Conservation (phyloP, 2,329 filamentous ascomycete species). For the Gaeumannomyces tritici region DNA sequence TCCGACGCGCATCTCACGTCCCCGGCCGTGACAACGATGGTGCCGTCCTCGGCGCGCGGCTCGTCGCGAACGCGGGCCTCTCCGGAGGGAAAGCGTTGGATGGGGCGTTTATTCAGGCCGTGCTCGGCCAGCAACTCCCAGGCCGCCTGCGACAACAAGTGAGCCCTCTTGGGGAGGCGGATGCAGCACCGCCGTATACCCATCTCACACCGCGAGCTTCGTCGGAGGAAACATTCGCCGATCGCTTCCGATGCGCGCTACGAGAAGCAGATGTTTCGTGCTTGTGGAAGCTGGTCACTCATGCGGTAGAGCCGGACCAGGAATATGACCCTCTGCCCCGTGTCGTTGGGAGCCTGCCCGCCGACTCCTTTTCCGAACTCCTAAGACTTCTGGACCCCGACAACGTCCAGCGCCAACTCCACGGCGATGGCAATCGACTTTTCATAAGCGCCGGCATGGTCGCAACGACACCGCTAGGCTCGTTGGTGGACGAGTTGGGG, state of each 20-base stretch:
- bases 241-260: not conserved
- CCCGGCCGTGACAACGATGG: not conserved
- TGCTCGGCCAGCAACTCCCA: not conserved
- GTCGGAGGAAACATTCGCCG: not conserved
- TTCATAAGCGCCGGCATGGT: constrained; percentile 28
- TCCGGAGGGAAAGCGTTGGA: not conserved
- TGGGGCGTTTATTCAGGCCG: not conserved
- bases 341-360: constrained; percentile 32
- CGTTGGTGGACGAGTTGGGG: constrained; percentile 31
- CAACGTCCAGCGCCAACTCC: constrained; percentile 32
- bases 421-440: constrained; percentile 15
- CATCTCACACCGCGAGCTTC: too few species aligned
- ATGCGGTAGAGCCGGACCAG: not conserved
- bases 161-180: not conserved
- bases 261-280: not conserved
- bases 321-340: constrained; percentile 3
- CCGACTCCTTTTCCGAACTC: constrained; percentile 52
- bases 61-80: not conserved
- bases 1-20: not conserved
- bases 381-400: constrained; percentile 53
- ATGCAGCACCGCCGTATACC: too few species aligned
- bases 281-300: constrained; percentile 2
- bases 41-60: not conserved
- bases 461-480: constrained; percentile 25
- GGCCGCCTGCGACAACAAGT: too few species aligned